Conservation (phyloP, 139 green algal species). For the Bryopsis sp. region DNA sequence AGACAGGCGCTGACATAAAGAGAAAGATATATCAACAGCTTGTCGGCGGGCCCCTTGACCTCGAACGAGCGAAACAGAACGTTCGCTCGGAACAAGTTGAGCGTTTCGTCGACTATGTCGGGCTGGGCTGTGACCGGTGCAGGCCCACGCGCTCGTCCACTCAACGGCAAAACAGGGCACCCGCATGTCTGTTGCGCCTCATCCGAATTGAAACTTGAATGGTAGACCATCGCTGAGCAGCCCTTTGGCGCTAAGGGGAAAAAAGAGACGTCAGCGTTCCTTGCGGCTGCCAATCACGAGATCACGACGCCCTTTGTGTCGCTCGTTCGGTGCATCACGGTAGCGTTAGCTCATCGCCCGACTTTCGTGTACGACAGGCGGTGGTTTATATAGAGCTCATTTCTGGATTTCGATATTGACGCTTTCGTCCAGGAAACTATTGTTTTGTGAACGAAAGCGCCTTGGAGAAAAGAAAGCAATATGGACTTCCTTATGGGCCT, state of each 20-base stretch:
- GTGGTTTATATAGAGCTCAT: too few relatives aligned
- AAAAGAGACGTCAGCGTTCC: too few relatives aligned
- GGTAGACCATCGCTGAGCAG: conserved; percentile 3
- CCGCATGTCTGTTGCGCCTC: not conserved
- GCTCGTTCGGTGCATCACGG: too few relatives aligned
- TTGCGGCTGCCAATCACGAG: too few relatives aligned
- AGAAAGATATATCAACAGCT: conserved; percentile 55
- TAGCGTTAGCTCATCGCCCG: too few relatives aligned
- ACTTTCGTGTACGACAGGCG: too few relatives aligned
- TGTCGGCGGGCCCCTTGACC: conserved; percentile 38
- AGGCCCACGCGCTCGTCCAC: too few relatives aligned
- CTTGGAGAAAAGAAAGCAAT: not conserved
- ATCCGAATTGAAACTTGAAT: not conserved
- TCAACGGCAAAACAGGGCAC: not conserved
- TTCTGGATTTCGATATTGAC: too few relatives aligned
- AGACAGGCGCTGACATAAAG: conserved; percentile 47
- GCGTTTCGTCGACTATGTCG: conserved; percentile 49
- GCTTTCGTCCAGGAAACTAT: too few relatives aligned
- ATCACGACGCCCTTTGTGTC: too few relatives aligned
- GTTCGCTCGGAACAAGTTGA: conserved; percentile 45
- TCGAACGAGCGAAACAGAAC: conserved; percentile 42
- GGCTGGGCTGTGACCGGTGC: not conserved
- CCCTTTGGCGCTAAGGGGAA: too few relatives aligned
- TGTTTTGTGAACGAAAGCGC: too few relatives aligned
- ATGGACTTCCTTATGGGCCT: conserved; percentile 76